These are phyloP conservation scores for Solanum hybrid DNA, from an alignment of 305 asterid genomes.

Conservation along the genomic window DNA sequence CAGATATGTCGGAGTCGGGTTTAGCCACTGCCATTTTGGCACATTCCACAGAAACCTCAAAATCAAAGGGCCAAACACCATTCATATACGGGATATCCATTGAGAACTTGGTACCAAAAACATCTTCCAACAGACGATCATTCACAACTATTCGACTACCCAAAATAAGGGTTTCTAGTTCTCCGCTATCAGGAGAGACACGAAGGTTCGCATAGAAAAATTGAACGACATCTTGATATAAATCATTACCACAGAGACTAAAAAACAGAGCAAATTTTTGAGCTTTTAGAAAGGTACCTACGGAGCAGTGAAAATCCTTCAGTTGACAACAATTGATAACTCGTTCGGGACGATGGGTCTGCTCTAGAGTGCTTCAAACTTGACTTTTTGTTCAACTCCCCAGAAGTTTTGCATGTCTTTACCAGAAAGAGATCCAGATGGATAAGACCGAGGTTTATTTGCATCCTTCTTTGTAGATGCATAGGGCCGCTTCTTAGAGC, in stretches of 20 bases:
- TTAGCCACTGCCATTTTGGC: fast-evolving
- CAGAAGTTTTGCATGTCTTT: too few relatives aligned
- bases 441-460: too few relatives aligned
- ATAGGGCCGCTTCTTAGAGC: too few relatives aligned
- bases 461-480: too few relatives aligned
- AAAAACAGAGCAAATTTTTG: too few relatives aligned
- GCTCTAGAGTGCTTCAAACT: too few relatives aligned
- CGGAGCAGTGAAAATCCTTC: not conserved
- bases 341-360: not conserved
- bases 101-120: too few relatives aligned
- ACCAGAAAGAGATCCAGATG: too few relatives aligned
- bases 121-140: too few relatives aligned
- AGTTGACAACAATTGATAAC: not conserved
- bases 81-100: not conserved
- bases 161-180: not conserved
- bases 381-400: too few relatives aligned
- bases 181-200: fast-evolving
- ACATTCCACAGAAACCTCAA: not conserved
- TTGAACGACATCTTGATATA: not conserved
- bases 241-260: not conserved
- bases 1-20: too few relatives aligned
- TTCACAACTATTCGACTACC: too few relatives aligned
- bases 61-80: not conserved
- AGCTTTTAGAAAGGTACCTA: not conserved
- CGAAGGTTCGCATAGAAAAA: not conserved